These are phyloP conservation scores for Penicillium cosmopolitanum DNA, from an alignment of 495 filamentous ascomycete species.

Conservation along the genomic window DNA sequence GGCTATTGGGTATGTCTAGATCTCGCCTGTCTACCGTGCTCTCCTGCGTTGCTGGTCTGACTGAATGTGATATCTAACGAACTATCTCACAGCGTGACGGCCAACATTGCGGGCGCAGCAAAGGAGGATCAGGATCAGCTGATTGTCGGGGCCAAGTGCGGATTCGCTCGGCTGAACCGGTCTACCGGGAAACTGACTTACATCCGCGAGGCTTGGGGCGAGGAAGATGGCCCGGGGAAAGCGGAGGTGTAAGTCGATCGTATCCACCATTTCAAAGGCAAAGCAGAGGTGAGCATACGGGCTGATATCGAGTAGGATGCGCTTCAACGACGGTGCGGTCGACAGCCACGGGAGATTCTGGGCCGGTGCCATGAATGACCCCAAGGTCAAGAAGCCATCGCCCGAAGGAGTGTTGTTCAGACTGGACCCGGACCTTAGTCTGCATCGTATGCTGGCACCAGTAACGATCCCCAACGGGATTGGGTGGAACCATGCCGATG, in stretches of 20 bases:
- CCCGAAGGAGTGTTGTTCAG: slow-evolving; percentile 63
- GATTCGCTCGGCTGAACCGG: slow-evolving; percentile 75
- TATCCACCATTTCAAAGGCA: not conserved
- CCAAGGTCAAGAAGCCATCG: slow-evolving; percentile 39
- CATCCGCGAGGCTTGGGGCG: slow-evolving; percentile 61
- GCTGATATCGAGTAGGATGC: slow-evolving; percentile 47
- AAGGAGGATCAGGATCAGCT: slow-evolving; percentile 64
- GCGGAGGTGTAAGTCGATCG: slow-evolving; percentile 47
- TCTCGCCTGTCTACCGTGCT: not conserved
- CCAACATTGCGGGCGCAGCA: slow-evolving; percentile 70
- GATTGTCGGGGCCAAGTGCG: slow-evolving; percentile 79
- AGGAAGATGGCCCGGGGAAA: slow-evolving; percentile 44
- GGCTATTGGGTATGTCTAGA: slow-evolving; percentile 57
- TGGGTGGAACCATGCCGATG: slow-evolving; percentile 69
- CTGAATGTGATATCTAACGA: not conserved
- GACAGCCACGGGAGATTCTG: slow-evolving; percentile 85
- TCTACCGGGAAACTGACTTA: slow-evolving; percentile 64
- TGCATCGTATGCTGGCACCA: slow-evolving; percentile 62
- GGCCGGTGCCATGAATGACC: slow-evolving; percentile 88
- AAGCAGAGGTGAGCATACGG: not conserved
- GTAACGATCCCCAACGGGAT: slow-evolving; percentile 89
- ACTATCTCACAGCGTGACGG: slow-evolving; percentile 63
- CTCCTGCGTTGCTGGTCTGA: not conserved
- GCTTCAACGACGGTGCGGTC: slow-evolving; percentile 80
- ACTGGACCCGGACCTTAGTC: slow-evolving; percentile 61